Evolutionary conservation across 352 stramenopile genomes (phyloP).

Genomic region (Pythium aquatile): DNA sequence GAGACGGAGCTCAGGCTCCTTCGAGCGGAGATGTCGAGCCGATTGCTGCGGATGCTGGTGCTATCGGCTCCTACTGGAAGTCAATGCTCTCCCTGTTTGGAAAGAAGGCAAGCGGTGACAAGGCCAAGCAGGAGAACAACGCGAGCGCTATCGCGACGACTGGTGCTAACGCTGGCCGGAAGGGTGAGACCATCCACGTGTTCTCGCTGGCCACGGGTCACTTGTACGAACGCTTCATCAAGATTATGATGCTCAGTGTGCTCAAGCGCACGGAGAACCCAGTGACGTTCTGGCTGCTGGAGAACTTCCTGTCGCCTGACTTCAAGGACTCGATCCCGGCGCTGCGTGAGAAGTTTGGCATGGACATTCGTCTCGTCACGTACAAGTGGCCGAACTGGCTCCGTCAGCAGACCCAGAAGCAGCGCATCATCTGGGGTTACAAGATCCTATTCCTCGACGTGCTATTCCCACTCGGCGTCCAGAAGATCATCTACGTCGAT

Average conservation of each 20-base stretch:
- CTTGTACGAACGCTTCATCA: conserved; percentile 99
- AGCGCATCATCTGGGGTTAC: conserved; percentile 99
- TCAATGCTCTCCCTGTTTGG: conserved; percentile 71
- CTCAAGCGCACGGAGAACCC: conserved; percentile 94
- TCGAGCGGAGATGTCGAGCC: conserved; percentile 32
- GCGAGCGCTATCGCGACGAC: conserved; percentile 17
- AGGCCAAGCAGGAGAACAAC: conserved; percentile 20
- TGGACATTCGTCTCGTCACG: conserved; percentile 98
- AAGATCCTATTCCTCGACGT: conserved; percentile 99
- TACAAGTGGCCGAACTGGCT: conserved; percentile 99
- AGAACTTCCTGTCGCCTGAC: conserved; percentile 98
- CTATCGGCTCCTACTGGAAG: conserved; percentile 65
- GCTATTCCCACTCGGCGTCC: conserved; percentile 97
- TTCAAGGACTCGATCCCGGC: conserved; percentile 96
- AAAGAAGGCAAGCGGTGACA: conserved; percentile 20
- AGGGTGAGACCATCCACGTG: conserved; percentile 96
- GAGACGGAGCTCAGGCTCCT: conserved; percentile 23
- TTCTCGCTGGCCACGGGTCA: conserved; percentile 97
- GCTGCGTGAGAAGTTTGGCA: conserved; percentile 92
- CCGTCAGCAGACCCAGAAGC: conserved; percentile 97
- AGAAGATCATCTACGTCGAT: conserved; percentile 99
- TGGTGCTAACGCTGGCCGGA: conserved; percentile 36
- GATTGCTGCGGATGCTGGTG: conserved; percentile 47
- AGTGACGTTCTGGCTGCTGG: conserved; percentile 99
- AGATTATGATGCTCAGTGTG: conserved; percentile 99